Conservation (phyloP, 2,329 filamentous ascomycete species). For the Leptographium galeiforme region DNA sequence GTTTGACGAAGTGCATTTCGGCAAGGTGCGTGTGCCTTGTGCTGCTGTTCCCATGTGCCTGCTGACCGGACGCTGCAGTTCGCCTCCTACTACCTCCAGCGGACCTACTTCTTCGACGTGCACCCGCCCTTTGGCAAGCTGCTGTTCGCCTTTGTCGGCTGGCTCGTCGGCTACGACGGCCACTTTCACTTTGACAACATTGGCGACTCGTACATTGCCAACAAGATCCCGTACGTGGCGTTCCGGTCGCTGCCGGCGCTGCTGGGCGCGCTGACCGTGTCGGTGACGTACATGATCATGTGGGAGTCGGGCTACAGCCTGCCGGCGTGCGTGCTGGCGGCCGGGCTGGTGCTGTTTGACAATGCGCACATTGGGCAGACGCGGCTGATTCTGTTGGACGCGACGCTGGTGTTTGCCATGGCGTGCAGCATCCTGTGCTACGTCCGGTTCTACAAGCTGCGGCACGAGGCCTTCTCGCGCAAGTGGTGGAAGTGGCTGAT, state of each 20-base stretch:
- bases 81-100: constrained; percentile 75
- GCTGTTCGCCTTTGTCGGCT: constrained; percentile 90
- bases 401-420: constrained; percentile 90
- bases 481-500: constrained; percentile 99
- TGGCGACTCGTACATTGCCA: constrained; percentile 91
- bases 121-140: constrained; percentile 98
- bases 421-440: constrained; percentile 87
- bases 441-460: constrained; percentile 93
- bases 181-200: constrained; percentile 99
- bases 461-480: constrained; percentile 75
- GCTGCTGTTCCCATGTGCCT: background rate
- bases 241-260: constrained; percentile 88
- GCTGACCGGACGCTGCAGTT: constrained; percentile 35
- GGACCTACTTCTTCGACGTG: constrained; percentile 99
- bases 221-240: constrained; percentile 94
- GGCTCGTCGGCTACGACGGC: constrained; percentile 94
- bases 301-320: constrained; percentile 98
- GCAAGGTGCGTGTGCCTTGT: constrained; percentile 55
- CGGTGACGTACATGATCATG: constrained; percentile 95
- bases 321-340: constrained; percentile 77
- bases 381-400: constrained; percentile 84
- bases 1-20: constrained; percentile 98
- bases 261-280: constrained; percentile 82
- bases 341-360: constrained; percentile 81
- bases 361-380: constrained; percentile 98